phyloP scores from a whole-genome alignment of 2,329 filamentous ascomycete species.

The Fusarium graminum region DNA sequence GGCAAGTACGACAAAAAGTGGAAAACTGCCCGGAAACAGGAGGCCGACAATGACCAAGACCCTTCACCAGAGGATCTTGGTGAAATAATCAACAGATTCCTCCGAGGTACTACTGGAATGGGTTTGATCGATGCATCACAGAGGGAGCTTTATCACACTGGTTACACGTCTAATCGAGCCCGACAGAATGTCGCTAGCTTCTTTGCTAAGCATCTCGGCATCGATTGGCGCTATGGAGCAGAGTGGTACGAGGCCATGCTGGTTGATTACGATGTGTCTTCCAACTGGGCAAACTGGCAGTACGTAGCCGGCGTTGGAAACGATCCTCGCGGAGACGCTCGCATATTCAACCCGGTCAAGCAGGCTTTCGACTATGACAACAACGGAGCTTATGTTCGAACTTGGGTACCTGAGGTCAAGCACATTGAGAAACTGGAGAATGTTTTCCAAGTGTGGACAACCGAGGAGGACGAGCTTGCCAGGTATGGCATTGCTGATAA shows the following conservation, averaged over 20 bases:
- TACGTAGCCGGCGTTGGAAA: conserved; percentile 85
- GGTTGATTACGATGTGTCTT: conserved; percentile 80
- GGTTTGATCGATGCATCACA: conserved; percentile 83
- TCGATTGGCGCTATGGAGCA: conserved; percentile 85
- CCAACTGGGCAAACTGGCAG: conserved; percentile 88
- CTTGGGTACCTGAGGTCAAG: conserved; percentile 78
- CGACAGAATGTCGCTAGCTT: conserved; percentile 83
- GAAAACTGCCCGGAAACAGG: conserved; percentile 59
- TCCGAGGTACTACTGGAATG: conserved; percentile 78
- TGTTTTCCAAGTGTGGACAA: conserved; percentile 78
- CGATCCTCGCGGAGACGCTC: conserved; percentile 76
- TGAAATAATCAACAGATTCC: conserved; percentile 68
- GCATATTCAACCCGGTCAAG: conserved; percentile 87
- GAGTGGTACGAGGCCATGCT: conserved; percentile 86
- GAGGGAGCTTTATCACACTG: conserved; percentile 79
- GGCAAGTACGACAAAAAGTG: conserved; percentile 60
- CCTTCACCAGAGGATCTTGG: conserved; percentile 60
- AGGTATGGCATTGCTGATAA: conserved; percentile 68
- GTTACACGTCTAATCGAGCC: conserved; percentile 82
- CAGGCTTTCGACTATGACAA: conserved; percentile 83
- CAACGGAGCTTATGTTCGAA: conserved; percentile 75
- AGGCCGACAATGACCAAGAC: conserved; percentile 54
- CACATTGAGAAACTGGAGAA: conserved; percentile 66
- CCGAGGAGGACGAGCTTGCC: conserved; percentile 69
- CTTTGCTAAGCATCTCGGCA: conserved; percentile 76